Evolutionary conservation across 108 stramenopile species (phyloP), one percentile per base, ranked within the genome.

Genomic region (Cyclotella baltica): DNA sequence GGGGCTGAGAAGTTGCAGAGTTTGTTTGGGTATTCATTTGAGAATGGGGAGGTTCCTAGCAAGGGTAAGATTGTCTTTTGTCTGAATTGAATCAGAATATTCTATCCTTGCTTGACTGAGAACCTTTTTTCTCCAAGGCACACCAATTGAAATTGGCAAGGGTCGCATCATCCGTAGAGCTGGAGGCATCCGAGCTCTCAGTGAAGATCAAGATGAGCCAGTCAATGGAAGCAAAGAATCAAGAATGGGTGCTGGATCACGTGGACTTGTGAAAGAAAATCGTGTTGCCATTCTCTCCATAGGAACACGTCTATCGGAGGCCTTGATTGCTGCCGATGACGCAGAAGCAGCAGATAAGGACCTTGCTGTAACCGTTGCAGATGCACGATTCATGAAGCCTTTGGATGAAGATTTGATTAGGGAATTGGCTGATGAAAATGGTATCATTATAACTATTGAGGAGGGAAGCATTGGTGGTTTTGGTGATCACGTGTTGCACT

Each of bases 301-400:
- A 35, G 98, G 98, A 35, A 97, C 98, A 3, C 90, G 98, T 57
- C 85, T 98, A 16, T 88, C 91, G 69, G 95, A 96, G 67, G 78
- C 96, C 8, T 85, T 96, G 25, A 72, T 95, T 29, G 98, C 98
- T 31, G 98, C 98, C 20, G 76, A 93, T 43, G 94, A 96, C 62
- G 85, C 96, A 0, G 98, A 98, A 86, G 93, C 92, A 31, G 77
- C 77, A 37, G 85, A 96, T 56, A 81, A 88, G 11, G 88, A 86
- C 67, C 65, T 98, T 51, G 89, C 92, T 34, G 96, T 97, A 9
- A 97, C 97, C 2, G 98, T 97, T 15, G 98, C 97, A 34, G 98
- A 97, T 85, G 98, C 96, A 23, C 92, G 98, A 1, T 98, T 96
- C 89, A 95, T 97, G 96, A 98, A 98, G 81, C 98, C 97, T 25